Base-by-base conservation (phyloP, 208 protist genomes). In the Leishmania turanica region DNA sequence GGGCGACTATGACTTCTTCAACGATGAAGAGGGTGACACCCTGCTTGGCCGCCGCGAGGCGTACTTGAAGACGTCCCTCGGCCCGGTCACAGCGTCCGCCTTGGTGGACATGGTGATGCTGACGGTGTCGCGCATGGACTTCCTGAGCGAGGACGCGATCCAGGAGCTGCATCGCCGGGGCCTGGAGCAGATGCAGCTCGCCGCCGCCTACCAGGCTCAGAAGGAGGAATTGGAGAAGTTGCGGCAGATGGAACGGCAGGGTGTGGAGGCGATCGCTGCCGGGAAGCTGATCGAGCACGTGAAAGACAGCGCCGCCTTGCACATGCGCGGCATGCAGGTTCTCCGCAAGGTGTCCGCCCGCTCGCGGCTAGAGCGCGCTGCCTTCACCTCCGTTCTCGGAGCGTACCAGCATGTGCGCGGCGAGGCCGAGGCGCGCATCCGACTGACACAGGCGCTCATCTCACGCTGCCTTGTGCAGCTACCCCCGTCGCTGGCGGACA, bases 41-140 rank as follows among this genome's bases (percentile, higher is more conserved):
- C 83, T 87, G 42, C 51, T 82, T 31, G 83, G 80, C 1, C 78
- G 75, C 1, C 77, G 78, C 49, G 89, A 88, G 76, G 73, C 83
- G 17, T 75, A 91, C 47, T 77, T 93, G 54, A 82, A 87, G 47
- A 89, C 87, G 21, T 84, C 90, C 8, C 76, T 95, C 34, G 93
- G 91, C n/a, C 82, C 81, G n/a, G 82, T 93, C 17, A 86, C 89
- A 0, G 83, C 89, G 5, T 78, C 84, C 27, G 80, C 83, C 8
- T 79, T 96, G 27, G 90, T 92, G n/a, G 90, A 96, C 47, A 95
- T 95, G 90, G 91, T 96, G 70, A 87, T 96, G 74, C 74, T 87
- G 42, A 95, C 87, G 51, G 77, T 94, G 11, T 83, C 79, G 34
- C 78, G 77, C 74, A 85, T 95, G 77, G 83, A 90, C 69, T 82